Base-by-base conservation (phyloP, 2,329 filamentous ascomycete genomes). In the Aspergillus sp. region DNA sequence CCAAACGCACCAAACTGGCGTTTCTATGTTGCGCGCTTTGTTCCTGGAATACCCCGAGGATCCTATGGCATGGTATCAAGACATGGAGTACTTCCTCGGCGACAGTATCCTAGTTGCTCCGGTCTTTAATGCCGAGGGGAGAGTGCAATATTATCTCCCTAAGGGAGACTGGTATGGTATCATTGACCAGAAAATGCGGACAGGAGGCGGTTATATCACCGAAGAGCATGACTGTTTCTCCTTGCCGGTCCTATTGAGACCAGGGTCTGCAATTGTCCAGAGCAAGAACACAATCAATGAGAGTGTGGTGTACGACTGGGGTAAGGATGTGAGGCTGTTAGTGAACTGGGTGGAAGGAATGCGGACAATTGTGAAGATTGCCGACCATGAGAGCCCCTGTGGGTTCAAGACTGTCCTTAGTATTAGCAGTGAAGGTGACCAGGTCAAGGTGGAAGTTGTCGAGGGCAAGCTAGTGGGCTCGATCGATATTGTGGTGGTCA, bases 31-130 rank as follows among this genome's bases (percentile, higher is more conserved):
- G 13, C 43, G 51, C 5, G 47, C 51, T 4, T 26, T 43, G 38
- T 47, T 50, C 42, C 32, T 53, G 2, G 51, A 53, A 26, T 53
- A 47, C 17, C 51, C 51, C 2, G 4, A 47, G 2, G 51, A 53
- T 38, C 51, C 47, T 1, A 53, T 50, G 3, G 47, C 36, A 8
- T 53, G 51, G 51, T 24, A 50, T 17, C 42, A 26, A 24, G 51
- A 53, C 22, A 46, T 22, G 36, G 47, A 53, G 44, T 53, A 50
- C 30, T 50, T 53, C 44, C 43, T 53, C 1, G 51, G 51, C 16
- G 47, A 53, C 30, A 53, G 51, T 17, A 44, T 53, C 6, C 38
- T 53, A 3, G 47, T 53, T n/a, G 38, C 51, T n/a, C 51, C 51
- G 3, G 38, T 53, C 6, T 47, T 53, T 30, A 53, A 45, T 14